phyloP scores from a whole-genome alignment of 164 flowering plant species.

The Litsea cubeba region DNA sequence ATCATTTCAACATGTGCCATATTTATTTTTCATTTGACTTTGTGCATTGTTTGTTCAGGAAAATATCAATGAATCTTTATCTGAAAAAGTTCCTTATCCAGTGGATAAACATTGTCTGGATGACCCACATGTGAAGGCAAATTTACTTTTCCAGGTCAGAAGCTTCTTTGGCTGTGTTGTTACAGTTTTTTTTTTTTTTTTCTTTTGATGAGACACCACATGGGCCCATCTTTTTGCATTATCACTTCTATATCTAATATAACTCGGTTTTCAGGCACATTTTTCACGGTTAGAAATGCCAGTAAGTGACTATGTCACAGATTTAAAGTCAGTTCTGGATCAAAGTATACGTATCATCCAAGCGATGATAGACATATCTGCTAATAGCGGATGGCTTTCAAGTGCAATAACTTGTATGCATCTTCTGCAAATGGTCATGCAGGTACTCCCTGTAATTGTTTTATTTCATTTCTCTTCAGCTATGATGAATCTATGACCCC shows the following conservation, averaged over 20 bases:
- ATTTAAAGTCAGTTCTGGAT: conserved; percentile 91
- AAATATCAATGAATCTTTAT: conserved; percentile 65
- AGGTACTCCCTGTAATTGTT: conserved; percentile 42
- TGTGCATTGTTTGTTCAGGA: conserved; percentile 40
- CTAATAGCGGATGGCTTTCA: conserved; percentile 98
- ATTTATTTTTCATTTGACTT: neutral
- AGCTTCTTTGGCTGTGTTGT: neutral
- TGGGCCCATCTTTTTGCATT: neutral
- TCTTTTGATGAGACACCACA: too few relatives aligned
- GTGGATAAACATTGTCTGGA: conserved; percentile 83
- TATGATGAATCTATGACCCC: neutral
- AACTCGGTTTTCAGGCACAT: conserved; percentile 64
- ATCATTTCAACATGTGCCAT: neutral
- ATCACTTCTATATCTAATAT: neutral
- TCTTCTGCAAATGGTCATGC: conserved; percentile 98
- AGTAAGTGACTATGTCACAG: conserved; percentile 90
- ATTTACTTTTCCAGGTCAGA: conserved; percentile 85
- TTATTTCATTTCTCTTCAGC: neutral
- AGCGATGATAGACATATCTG: conserved; percentile 98
- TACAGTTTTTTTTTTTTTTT: too few relatives aligned
- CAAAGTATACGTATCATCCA: conserved; percentile 97
- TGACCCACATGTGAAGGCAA: conserved; percentile 97
- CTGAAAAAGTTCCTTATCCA: conserved; percentile 51
- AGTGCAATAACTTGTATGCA: conserved; percentile 90
- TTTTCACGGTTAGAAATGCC: conserved; percentile 88